Percentiles rank a stretch among this genome's conserved stretches.
Conservation (phyloP, 2,329 filamentous ascomycete species). For the Alternaria arbusti region DNA sequence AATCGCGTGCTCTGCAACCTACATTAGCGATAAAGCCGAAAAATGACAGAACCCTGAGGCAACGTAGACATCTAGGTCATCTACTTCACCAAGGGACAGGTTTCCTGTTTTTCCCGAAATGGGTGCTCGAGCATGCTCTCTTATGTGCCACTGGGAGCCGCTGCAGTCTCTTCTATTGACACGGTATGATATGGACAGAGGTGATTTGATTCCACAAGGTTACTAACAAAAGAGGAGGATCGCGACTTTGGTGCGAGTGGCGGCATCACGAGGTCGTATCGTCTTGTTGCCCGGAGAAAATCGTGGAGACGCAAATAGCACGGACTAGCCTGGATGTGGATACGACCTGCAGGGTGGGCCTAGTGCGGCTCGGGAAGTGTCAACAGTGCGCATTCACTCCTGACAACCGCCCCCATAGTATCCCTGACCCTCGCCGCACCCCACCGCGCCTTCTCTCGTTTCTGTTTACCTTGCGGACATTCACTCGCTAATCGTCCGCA, state of each 20-base stretch:
- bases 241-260: not conserved
- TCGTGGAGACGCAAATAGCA: conserved; percentile 1
- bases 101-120: too few relatives aligned
- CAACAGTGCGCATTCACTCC: conserved; percentile 31
- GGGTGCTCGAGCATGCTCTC: not conserved
- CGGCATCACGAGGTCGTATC: not conserved
- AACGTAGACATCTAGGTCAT: not conserved
- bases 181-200: not conserved
- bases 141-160: not conserved
- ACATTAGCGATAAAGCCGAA: not conserved
- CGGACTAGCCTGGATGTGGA: not conserved
- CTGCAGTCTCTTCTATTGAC: not conserved
- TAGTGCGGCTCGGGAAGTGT: conserved; percentile 19
- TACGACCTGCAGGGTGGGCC: conserved; percentile 2
- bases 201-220: rapidly evolving
- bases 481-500: conserved; percentile 30
- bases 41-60: not conserved
- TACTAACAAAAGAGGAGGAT: not conserved
- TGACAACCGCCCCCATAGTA: conserved; percentile 37
- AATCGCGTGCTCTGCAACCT: not conserved
- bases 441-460: conserved; percentile 29
- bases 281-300: not conserved
- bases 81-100: not conserved
- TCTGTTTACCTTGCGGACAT: conserved; percentile 21
- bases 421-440: conserved; percentile 27